Conservation (phyloP, 2,329 filamentous ascomycete genomes). For the Sarocladium kiliense region DNA sequence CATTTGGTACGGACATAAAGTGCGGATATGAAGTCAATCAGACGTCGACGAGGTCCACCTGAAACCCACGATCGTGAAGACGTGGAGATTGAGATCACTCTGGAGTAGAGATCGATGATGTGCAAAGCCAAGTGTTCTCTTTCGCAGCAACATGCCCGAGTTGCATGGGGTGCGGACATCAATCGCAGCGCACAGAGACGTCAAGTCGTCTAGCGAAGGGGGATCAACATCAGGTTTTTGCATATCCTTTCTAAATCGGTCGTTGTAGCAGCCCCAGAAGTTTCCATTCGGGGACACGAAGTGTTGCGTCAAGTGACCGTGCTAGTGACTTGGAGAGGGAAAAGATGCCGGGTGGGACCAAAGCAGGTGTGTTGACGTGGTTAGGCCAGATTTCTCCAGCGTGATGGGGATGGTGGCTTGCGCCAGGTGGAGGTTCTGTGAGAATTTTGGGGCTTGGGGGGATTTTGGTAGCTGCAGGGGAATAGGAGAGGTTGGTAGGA, state of each 20-base stretch:
- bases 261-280: neutral
- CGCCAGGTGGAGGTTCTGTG: neutral
- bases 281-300: constrained; percentile 2
- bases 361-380: neutral
- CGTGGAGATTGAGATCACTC: no score
- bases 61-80: no score
- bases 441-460: neutral
- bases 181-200: no score
- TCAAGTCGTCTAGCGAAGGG: neutral
- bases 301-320: neutral
- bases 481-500: neutral
- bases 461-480: no score
- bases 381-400: neutral
- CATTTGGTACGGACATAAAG: no score
- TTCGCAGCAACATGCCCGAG: no score
- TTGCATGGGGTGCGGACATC: no score
- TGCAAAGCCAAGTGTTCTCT: no score
- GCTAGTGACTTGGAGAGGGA: neutral
- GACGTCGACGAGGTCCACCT: no score
- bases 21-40: no score
- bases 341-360: no score
- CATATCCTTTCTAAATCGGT: neutral
- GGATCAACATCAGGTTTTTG: neutral
- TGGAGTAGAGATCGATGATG: no score
- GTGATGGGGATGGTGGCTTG: neutral